Percentiles rank a stretch among this genome's conserved stretches.
phyloP scores from a whole-genome alignment of 2,329 filamentous ascomycete species.

The Trichoderma oligosporum region DNA sequence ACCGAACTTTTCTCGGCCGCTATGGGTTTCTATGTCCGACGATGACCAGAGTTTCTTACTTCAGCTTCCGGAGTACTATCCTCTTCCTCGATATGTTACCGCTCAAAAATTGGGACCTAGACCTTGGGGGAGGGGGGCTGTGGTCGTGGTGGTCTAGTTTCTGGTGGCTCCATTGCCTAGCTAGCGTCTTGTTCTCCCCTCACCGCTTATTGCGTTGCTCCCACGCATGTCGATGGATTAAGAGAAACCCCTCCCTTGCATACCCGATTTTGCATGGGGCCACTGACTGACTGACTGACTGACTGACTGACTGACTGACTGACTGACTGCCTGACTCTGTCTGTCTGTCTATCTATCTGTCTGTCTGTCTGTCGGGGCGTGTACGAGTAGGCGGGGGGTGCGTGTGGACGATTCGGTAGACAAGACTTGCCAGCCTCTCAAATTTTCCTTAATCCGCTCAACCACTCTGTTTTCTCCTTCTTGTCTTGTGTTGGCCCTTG shows the following conservation, averaged over 20 bases:
- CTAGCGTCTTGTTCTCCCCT: conserved; percentile 14
- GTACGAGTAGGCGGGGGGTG: not conserved
- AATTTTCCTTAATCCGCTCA: conserved; percentile 8
- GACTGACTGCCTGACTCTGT: too few relatives aligned
- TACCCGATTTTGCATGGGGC: conserved; percentile 20
- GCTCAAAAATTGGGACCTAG: not conserved
- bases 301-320: too few relatives aligned
- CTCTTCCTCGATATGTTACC: not conserved
- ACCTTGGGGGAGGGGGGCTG: not conserved
- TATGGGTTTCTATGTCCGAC: conserved; percentile 1
- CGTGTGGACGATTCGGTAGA: conserved; percentile 10
- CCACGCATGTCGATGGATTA: conserved; percentile 18
- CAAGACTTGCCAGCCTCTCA: not conserved
- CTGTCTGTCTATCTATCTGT: too few relatives aligned
- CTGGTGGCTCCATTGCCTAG: conserved; percentile 17
- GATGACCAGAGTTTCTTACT: not conserved
- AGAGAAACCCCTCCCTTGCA: conserved; percentile 22
- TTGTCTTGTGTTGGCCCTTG: conserved; percentile 18
- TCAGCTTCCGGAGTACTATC: not conserved
- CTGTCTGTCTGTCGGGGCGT: too few relatives aligned
- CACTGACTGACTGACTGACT: not conserved
- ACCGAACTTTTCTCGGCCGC: conserved; percentile 10
- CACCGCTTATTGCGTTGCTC: conserved; percentile 21
- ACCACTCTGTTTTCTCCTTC: conserved; percentile 2
- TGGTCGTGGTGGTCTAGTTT: conserved; percentile 2